phyloP scores from a whole-genome alignment of 805 yeast genomes.

The Priceomyces castillae region DNA sequence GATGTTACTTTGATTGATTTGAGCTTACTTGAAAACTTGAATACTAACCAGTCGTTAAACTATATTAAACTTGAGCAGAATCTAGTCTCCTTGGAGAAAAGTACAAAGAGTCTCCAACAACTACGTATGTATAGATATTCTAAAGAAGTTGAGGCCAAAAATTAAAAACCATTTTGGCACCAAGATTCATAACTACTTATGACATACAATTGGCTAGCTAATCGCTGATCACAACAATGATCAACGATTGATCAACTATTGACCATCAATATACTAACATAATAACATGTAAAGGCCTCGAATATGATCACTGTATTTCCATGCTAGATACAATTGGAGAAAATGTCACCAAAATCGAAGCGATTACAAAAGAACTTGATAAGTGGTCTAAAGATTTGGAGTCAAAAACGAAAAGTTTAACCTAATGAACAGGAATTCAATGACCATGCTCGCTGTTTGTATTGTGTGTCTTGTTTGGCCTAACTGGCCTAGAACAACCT shows the following conservation, averaged over 20 bases:
- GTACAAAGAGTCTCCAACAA: constrained; percentile 28
- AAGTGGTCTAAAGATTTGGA: constrained; percentile 59
- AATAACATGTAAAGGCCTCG: constrained; percentile 21
- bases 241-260: too few relatives aligned
- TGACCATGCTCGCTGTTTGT: too few relatives aligned
- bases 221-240: too few relatives aligned
- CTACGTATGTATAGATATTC: constrained; percentile 24
- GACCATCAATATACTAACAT: not conserved
- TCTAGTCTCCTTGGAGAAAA: constrained; percentile 42
- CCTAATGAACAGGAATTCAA: not conserved
- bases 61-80: constrained; percentile 44
- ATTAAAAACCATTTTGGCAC: too few relatives aligned
- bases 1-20: constrained; percentile 43
- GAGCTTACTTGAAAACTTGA: constrained; percentile 50
- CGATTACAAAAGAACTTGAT: constrained; percentile 55
- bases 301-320: constrained; percentile 21
- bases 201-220: too few relatives aligned
- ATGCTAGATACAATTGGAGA: constrained; percentile 28
- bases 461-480: too few relatives aligned
- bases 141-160: too few relatives aligned
- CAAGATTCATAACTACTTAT: too few relatives aligned
- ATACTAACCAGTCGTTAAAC: constrained; percentile 56
- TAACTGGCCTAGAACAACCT: too few relatives aligned
- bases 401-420: constrained; percentile 28
- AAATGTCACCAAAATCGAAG: constrained; percentile 41